phyloP scores from a whole-genome alignment of 176 grass and related monocot genomes.

The Oryza glumipatula region DNA sequence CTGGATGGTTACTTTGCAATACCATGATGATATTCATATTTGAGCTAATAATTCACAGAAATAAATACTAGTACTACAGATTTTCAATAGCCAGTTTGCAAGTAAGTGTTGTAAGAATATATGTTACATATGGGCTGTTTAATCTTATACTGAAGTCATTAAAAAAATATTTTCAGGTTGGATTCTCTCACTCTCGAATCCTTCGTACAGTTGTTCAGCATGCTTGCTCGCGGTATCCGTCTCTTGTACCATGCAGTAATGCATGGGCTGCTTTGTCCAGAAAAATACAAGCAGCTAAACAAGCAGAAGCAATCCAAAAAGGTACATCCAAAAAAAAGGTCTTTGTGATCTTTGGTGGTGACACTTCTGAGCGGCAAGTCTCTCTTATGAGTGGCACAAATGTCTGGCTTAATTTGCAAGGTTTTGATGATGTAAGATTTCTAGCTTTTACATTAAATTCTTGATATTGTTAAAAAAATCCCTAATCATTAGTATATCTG shows the following conservation, averaged over 20 bases:
- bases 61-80: neutral
- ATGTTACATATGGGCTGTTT: constrained; percentile 30
- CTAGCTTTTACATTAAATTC: constrained; percentile 23
- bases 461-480: neutral
- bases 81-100: constrained; percentile 18
- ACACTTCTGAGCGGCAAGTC: constrained; percentile 96
- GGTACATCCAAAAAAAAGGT: constrained; percentile 54
- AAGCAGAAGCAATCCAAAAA: constrained; percentile 44
- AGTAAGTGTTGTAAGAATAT: constrained; percentile 30
- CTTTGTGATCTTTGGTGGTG: constrained; percentile 94
- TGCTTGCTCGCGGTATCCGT: constrained; percentile 79
- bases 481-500: neutral
- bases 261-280: constrained; percentile 69
- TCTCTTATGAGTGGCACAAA: constrained; percentile 99
- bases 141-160: constrained; percentile 25
- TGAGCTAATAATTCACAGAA: constrained; percentile 22
- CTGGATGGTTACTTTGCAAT: neutral
- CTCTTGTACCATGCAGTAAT: constrained; percentile 62
- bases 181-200: constrained; percentile 88
- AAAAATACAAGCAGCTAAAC: constrained; percentile 48
- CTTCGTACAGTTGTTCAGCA: constrained; percentile 84
- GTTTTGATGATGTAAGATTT: constrained; percentile 84
- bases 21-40: constrained; percentile 34
- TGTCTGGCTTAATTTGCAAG: constrained; percentile 97
- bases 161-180: constrained; percentile 66